A percentile compares a stretch with the other conserved stretches of the same genome.
phyloP scores from a whole-genome alignment of 2,329 filamentous ascomycete genomes.

The Eurotiales sp. region DNA sequence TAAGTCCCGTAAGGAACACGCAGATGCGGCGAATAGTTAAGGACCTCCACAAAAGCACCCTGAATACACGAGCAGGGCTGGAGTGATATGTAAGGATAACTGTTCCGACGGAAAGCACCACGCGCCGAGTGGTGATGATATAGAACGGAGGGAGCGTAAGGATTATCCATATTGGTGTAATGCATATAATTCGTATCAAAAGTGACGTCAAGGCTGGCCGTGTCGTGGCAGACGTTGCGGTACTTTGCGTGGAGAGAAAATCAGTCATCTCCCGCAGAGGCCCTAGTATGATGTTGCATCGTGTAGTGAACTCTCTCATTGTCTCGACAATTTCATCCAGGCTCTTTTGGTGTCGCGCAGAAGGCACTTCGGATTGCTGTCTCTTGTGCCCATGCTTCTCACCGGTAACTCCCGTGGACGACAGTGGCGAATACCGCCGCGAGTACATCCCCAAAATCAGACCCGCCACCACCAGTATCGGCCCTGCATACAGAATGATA shows the following conservation, averaged over 20 bases:
- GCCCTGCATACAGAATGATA: conserved; percentile 76
- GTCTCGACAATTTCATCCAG: conserved; percentile 95
- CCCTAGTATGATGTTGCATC: conserved; percentile 88
- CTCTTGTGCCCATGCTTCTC: conserved; percentile 57
- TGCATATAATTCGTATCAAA: conserved; percentile 81
- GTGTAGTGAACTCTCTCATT: conserved; percentile 80
- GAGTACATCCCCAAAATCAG: conserved; percentile 92
- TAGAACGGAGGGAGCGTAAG: conserved; percentile 78
- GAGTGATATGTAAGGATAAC: conserved; percentile 89
- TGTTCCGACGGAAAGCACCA: conserved; percentile 82
- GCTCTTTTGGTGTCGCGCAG: conserved; percentile 82
- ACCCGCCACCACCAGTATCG: conserved; percentile 71
- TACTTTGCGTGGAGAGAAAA: conserved; percentile 86
- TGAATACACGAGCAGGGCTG: conserved; percentile 74
- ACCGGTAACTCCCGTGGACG: conserved; percentile 73
- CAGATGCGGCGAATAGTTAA: conserved; percentile 66
- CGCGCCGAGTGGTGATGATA: conserved; percentile 80
- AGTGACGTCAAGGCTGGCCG: conserved; percentile 83
- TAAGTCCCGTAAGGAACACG: conserved; percentile 73
- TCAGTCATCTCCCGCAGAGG: conserved; percentile 86
- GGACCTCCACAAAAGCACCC: conserved; percentile 88
- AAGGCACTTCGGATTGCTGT: conserved; percentile 57
- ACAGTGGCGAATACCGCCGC: conserved; percentile 81
- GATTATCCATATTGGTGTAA: conserved; percentile 82
- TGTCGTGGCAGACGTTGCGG: conserved; percentile 86